Conservation (phyloP, 345 rosid genomes). For the Bruguiera gymnorhiza region DNA sequence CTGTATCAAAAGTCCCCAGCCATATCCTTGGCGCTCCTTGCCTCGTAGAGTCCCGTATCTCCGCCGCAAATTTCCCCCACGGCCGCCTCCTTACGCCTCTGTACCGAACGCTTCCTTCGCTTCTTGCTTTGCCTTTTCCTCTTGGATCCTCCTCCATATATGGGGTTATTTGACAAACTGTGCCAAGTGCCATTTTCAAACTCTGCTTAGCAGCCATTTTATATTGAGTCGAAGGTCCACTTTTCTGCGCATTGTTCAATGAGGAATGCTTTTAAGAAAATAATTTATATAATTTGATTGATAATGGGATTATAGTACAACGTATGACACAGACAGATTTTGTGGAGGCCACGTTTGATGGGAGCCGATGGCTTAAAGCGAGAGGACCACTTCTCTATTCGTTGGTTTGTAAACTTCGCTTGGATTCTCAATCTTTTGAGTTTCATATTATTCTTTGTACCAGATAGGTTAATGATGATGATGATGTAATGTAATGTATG, state of each 20-base stretch:
- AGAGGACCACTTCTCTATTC: conserved; percentile 3
- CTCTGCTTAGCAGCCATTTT: neutral
- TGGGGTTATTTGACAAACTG: neutral
- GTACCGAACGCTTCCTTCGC: conserved; percentile 33
- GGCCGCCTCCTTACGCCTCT: conserved; percentile 70
- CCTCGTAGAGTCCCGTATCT: conserved; percentile 72
- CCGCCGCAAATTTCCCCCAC: conserved; percentile 88
- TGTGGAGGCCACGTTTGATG: neutral
- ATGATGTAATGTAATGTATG: neutral
- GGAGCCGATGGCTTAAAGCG: neutral
- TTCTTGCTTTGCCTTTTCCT: conserved; percentile 25
- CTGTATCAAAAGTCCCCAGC: conserved; percentile 78
- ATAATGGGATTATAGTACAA: neutral
- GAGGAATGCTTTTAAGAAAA: too few relatives aligned
- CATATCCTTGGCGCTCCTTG: conserved; percentile 62
- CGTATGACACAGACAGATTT: neutral
- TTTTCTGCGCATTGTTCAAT: too few relatives aligned
- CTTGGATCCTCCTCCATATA: conserved; percentile 18
- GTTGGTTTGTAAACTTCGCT: neutral
- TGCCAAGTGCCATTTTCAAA: neutral
- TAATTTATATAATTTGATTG: too few relatives aligned
- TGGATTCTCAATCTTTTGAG: neutral
- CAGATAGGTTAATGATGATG: neutral
- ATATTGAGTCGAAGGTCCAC: too few relatives aligned
- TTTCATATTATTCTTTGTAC: neutral